Conservation (phyloP, 768 basidiomycete genomes). For the Auricularia cornea region DNA sequence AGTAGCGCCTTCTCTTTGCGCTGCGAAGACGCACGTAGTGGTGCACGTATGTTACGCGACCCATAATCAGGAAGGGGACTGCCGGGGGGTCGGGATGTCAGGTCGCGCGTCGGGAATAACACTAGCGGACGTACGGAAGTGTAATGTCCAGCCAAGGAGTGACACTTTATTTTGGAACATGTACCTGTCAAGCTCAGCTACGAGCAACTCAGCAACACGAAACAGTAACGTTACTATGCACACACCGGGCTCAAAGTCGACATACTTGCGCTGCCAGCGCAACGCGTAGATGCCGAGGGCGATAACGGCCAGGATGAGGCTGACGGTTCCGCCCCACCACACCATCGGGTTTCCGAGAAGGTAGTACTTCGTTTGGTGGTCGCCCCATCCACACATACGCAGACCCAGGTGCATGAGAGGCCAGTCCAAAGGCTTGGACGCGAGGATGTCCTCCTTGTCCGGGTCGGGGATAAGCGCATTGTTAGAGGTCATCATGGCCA, state of each 20-base stretch:
- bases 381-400: slow-evolving; percentile 97
- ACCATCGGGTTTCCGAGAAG: slow-evolving; percentile 86
- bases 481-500: slow-evolving; percentile 99
- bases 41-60: slow-evolving; percentile 91
- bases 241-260: slow-evolving; percentile 83
- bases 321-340: slow-evolving; percentile 76
- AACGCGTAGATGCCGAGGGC: slow-evolving; percentile 63
- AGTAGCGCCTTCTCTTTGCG: neutral
- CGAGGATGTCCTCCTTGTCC: slow-evolving; percentile 97
- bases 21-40: slow-evolving; percentile 67
- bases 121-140: slow-evolving; percentile 56
- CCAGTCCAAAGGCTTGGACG: slow-evolving; percentile 90
- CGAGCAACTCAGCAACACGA: neutral
- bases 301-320: slow-evolving; percentile 47
- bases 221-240: slow-evolving; percentile 10
- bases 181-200: slow-evolving; percentile 92
- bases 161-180: slow-evolving; percentile 88
- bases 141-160: slow-evolving; percentile 84
- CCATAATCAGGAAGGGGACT: slow-evolving; percentile 99
- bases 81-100: slow-evolving; percentile 3
- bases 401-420: slow-evolving; percentile 83
- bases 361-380: slow-evolving; percentile 83
- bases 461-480: slow-evolving; percentile 96
- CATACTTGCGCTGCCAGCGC: slow-evolving; percentile 79
- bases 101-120: neutral